phyloP scores from a whole-genome alignment of 2,329 filamentous ascomycete genomes.

The Podosphaera xanthii region DNA sequence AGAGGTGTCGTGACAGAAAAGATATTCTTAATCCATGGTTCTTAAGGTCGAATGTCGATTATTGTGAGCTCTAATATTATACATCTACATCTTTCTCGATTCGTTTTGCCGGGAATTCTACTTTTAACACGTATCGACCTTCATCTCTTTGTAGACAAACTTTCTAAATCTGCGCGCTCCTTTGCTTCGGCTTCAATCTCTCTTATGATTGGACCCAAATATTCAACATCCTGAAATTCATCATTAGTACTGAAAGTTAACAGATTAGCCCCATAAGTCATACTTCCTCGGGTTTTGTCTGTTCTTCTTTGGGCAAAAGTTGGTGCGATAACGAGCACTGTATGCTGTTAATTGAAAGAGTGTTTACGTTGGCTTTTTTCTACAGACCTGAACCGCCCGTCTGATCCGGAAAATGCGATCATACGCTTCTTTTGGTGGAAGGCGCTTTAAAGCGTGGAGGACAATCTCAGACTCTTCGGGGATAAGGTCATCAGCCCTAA shows the following conservation, averaged over 20 bases:
- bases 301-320: conserved; percentile 38
- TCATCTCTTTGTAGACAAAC: conserved; percentile 30
- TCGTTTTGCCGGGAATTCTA: too few relatives aligned
- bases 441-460: conserved; percentile 71
- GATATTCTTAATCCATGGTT: too few relatives aligned
- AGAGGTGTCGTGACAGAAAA: too few relatives aligned
- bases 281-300: conserved; percentile 46
- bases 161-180: conserved; percentile 46
- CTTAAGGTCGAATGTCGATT: too few relatives aligned
- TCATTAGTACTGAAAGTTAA: conserved; percentile 4
- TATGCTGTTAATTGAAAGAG: conserved; percentile 4
- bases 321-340: conserved; percentile 36
- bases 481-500: conserved; percentile 81
- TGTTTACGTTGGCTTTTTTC: background rate
- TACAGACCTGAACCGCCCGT: conserved; percentile 64
- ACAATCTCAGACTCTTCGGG: conserved; percentile 78
- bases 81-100: too few relatives aligned
- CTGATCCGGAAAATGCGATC: conserved; percentile 95
- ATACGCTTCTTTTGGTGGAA: conserved; percentile 74
- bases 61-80: too few relatives aligned
- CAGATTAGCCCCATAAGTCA: conserved; percentile 5
- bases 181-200: conserved; percentile 44
- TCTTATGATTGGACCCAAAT: conserved; percentile 43
- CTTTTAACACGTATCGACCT: conserved; percentile 2
- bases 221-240: conserved; percentile 33